Evolutionary conservation across 83 land plant genomes (phyloP).

Genomic region (Thuja plicata): DNA sequence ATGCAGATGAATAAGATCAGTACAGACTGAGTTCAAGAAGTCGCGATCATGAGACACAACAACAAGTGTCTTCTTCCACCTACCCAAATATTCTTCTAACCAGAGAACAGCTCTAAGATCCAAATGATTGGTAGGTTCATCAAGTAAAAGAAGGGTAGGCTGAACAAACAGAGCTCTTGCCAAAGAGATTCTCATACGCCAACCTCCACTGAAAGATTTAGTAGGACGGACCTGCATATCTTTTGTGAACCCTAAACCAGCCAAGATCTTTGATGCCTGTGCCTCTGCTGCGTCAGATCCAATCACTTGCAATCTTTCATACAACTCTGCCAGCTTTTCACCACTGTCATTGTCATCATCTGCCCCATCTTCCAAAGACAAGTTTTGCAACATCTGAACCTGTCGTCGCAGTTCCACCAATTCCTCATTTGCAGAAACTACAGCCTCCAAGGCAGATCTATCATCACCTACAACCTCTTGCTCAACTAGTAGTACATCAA

Average conservation of each 20-base stretch:
- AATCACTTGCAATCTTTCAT: constrained; percentile 72
- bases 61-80: constrained; percentile 98
- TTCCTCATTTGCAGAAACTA: constrained; percentile 92
- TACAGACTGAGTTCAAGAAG: constrained; percentile 83
- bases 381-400: constrained; percentile 60
- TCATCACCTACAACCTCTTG: constrained; percentile 97
- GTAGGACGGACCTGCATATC: constrained; percentile 85
- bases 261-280: constrained; percentile 91
- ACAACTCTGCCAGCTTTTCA: constrained; percentile 82
- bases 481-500: constrained; percentile 91
- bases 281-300: constrained; percentile 96
- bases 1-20: constrained; percentile 91
- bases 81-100: constrained; percentile 85
- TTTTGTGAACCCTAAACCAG: constrained; percentile 91
- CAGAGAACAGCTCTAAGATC: constrained; percentile 91
- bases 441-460: constrained; percentile 73
- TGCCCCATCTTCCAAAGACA: constrained; percentile 26
- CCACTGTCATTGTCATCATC: constrained; percentile 47
- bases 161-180: constrained; percentile 96
- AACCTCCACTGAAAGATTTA: constrained; percentile 94
- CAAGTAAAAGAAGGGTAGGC: constrained; percentile 85
- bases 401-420: constrained; percentile 70
- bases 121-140: constrained; percentile 96
- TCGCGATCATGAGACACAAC: constrained; percentile 96
- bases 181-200: constrained; percentile 95